Base-by-base conservation (phyloP, 306 rosid species). In the Sesbania bispinosa region DNA sequence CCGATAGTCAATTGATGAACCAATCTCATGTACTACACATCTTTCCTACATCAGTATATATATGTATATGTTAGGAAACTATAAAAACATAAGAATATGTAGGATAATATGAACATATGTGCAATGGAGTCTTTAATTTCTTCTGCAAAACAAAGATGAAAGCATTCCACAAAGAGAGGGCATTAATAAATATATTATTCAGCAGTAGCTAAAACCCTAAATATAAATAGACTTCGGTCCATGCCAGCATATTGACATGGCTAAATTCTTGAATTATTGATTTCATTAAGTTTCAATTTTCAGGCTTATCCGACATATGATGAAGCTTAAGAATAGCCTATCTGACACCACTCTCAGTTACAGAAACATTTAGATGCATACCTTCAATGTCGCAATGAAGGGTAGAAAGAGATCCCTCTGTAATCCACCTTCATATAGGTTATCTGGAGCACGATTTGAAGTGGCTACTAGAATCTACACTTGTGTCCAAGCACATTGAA, bases 381-480 rank as follows among this genome's bases (percentile, higher is more conserved):
- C 98, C 98, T 94, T 90, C 84, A 94, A 61, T 50, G 91, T 66
- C 1, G 90, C 81, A 80, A 94, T 90, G 85, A 94, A 94, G 35
- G 97, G 97, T 54, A 90, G 82, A 80, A 94, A 94, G 78, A 94
- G 97, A 81, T 90, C 95, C 82, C 98, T 87, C 78, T 94, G 98
- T 75, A 94, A 77, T 82, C 98, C 98, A 54, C 98, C 96, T 80
- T 94, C 98, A 7, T 94, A 94, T 4, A 94, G 86, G 38, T 80
- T 87, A 79, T 90, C 96, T 18, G 98, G 98, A 50, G 95, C 96
- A 74, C 98, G 98, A 77, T 94, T 94, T 52, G 98, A 94, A 60
- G 98, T 94, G 73, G 97, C 59, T 6, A 94, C 96, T 38, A 94
- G 90, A 84, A 94, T 90, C 98, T 94, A 68, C 27, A 81, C 70